Base-by-base conservation (phyloP, 805 yeast species). In the Metschnikowia peoriensis region DNA sequence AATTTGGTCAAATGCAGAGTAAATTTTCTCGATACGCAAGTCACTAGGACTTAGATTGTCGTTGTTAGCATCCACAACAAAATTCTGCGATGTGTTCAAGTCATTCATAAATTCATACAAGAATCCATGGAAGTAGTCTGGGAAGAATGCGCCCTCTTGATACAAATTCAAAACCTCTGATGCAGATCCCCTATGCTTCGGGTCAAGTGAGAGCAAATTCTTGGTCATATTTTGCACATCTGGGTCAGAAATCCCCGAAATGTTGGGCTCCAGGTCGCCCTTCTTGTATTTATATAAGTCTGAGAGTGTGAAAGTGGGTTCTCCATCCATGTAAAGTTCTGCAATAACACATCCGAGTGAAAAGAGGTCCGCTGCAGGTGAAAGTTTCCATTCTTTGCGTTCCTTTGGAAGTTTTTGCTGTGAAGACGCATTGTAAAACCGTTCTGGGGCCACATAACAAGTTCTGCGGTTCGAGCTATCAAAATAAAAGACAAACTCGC, bases 381-480 rank as follows among this genome's bases (percentile, higher is more conserved):
- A 78, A 29, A 88, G 65, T 12, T 58, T 52, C 49, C 48, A 44
- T 12, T 44, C 38, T 6, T 35, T 28, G 39, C 34, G 49, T 6
- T 46, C 51, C 29, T 10, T 39, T 12, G 38, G 42, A 11, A 32
- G 34, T 17, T 28, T 29, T 37, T 61, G 66, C 28, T 52, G 54
- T 15, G 59, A 60, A 2, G 67, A 56, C 44, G 72, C 65, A 40
- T 55, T 70, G 60, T 61, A 75, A 62, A 94, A 93, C 58, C 99
- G 73, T 66, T 94, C 99, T 0, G 99, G 99, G 0, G 99, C 98
- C 41, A 94, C 68, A 67, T 93, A 93, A 68, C 99, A 94, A 2
- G 83, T 80, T 61, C 97, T 78, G 57, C 97, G 76, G 64, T 83
- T 89, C 1, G 96, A 88, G 2, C 93, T 89, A 69, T 94, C 98